phyloP scores from a whole-genome alignment of 2,329 filamentous ascomycete genomes.

The Neodidymelliopsis sp. region DNA sequence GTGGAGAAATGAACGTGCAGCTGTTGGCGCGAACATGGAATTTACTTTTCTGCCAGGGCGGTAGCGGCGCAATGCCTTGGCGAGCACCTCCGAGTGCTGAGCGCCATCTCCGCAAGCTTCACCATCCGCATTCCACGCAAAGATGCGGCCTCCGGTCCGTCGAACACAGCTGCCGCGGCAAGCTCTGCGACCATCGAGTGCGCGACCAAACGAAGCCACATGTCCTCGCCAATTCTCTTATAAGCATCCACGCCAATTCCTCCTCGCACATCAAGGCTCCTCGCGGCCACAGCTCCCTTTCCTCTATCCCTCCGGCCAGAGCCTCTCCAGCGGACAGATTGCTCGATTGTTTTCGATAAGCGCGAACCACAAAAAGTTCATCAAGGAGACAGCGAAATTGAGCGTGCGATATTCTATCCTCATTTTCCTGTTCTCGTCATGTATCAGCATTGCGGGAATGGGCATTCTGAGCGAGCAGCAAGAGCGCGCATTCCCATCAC shows the following conservation, averaged over 20 bases:
- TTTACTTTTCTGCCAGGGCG: slow-evolving; percentile 37
- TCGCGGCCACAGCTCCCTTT: slow-evolving; percentile 71
- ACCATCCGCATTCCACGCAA: slow-evolving; percentile 19
- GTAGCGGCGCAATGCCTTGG: slow-evolving; percentile 26
- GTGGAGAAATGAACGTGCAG: slow-evolving; percentile 19
- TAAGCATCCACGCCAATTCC: slow-evolving; percentile 61
- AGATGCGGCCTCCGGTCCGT: slow-evolving; percentile 41
- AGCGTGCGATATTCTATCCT: slow-evolving; percentile 72
- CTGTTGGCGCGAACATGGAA: slow-evolving; percentile 11
- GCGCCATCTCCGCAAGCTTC: slow-evolving; percentile 18
- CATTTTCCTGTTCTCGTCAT: slow-evolving; percentile 69
- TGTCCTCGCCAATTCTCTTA: slow-evolving; percentile 65
- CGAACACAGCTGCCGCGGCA: slow-evolving; percentile 40
- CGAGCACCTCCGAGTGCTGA: slow-evolving; percentile 23
- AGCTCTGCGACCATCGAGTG: slow-evolving; percentile 30
- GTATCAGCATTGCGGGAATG: slow-evolving; percentile 67
- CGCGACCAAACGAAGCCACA: slow-evolving; percentile 23
- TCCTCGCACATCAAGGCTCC: slow-evolving; percentile 51
- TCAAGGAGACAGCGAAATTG: slow-evolving; percentile 74
- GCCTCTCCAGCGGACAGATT: slow-evolving; percentile 53
- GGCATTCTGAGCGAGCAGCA: slow-evolving; percentile 76
- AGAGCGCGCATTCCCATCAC: slow-evolving; percentile 80
- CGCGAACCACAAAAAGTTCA: slow-evolving; percentile 72
- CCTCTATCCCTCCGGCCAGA: slow-evolving; percentile 63
- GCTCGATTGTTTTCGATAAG: slow-evolving; percentile 76